These are phyloP conservation scores for Cenchrus purpureus DNA, from an alignment of 176 grass and related monocot species.

Conservation along the genomic window DNA sequence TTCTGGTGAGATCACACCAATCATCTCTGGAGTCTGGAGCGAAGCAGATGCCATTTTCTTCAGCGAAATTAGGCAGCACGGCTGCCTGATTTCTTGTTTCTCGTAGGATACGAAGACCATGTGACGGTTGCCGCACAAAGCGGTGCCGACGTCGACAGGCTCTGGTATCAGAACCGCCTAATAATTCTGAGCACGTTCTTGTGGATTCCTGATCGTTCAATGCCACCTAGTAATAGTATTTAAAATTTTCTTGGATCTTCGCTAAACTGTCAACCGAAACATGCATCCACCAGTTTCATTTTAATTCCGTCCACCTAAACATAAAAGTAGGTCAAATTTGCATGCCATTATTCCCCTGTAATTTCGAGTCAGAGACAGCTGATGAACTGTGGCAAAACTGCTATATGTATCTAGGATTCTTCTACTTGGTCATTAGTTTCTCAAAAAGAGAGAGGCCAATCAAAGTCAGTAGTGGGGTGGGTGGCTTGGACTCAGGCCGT, in stretches of 20 bases:
- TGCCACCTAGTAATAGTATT: not conserved
- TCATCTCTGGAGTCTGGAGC: not conserved
- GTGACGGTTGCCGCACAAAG: constrained; percentile 35
- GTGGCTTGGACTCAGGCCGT: not conserved
- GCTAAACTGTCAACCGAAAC: not conserved
- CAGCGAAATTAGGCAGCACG: not conserved
- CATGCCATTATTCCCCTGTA: not conserved
- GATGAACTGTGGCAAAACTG: constrained; percentile 1
- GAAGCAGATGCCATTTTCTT: not conserved
- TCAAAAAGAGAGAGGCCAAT: not conserved
- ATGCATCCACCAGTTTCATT: not conserved
- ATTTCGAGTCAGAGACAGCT: not conserved
- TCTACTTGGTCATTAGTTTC: not conserved
- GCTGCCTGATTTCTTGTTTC: not conserved
- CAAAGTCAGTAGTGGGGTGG: not conserved
- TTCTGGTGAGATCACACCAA: not conserved
- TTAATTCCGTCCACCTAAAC: not conserved
- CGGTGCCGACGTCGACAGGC: constrained; percentile 34
- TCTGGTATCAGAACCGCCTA: not conserved
- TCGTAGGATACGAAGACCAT: not conserved
- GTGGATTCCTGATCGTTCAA: not conserved
- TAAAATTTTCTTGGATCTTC: not conserved
- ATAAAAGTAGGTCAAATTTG: not conserved
- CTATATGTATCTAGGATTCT: not conserved
- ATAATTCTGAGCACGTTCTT: constrained; percentile 20